phyloP scores from a whole-genome alignment of 2,329 filamentous ascomycete genomes.

The Ophiocordyceps camponoti-floridani region DNA sequence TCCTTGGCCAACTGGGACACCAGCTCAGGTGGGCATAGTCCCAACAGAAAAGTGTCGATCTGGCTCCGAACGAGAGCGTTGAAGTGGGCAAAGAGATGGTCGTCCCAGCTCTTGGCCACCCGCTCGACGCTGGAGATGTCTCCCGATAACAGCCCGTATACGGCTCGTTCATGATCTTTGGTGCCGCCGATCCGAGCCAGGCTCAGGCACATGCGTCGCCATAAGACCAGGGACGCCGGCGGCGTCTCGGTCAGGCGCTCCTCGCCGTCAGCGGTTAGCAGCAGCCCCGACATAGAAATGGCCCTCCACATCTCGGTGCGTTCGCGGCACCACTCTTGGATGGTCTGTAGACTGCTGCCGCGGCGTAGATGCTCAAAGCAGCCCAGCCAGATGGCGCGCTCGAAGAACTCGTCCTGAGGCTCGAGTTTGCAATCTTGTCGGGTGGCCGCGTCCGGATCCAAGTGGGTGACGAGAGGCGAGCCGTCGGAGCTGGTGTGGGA shows the following conservation, averaged over 20 bases:
- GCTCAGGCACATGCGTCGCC: constrained; percentile 62
- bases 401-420: constrained; percentile 71
- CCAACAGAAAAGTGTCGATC: constrained; percentile 54
- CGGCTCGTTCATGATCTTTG: constrained; percentile 69
- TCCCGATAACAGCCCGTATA: constrained; percentile 80
- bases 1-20: constrained; percentile 36
- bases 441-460: constrained; percentile 80
- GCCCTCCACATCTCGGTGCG: constrained; percentile 81
- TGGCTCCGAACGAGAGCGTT: constrained; percentile 69
- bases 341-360: constrained; percentile 54
- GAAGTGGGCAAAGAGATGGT: constrained; percentile 73
- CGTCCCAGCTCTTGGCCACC: constrained; percentile 67
- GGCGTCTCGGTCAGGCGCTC: constrained; percentile 17
- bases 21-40: constrained; percentile 32
- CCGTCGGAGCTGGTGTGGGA: constrained; percentile 40
- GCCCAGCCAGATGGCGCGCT: constrained; percentile 81
- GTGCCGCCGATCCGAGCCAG: constrained; percentile 50
- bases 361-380: constrained; percentile 84
- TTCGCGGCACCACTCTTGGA: constrained; percentile 74
- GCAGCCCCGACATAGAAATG: constrained; percentile 58
- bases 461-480: constrained; percentile 58
- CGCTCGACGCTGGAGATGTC: constrained; percentile 62
- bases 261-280: constrained; percentile 32
- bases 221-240: constrained; percentile 38
- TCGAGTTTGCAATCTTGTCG: constrained; percentile 64